Conservation (phyloP, 1,284 basidiomycete genomes). For the Golubevia sp. region DNA sequence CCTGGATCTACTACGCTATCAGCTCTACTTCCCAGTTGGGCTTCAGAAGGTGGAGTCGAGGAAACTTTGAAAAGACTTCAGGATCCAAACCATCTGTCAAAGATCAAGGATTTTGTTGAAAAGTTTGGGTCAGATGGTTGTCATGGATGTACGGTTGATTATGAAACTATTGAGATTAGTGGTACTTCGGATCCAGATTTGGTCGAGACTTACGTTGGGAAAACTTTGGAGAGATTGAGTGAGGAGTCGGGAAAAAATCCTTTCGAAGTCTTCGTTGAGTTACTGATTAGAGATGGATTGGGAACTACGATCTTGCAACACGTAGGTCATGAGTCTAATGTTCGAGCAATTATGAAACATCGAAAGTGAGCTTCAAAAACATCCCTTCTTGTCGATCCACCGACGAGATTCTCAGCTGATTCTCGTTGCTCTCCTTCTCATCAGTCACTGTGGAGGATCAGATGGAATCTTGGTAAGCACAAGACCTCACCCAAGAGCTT, state of each 20-base stretch:
- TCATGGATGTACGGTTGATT: conserved; percentile 61
- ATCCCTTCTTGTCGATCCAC: background rate
- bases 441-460: conserved; percentile 2
- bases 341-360: conserved; percentile 57
- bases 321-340: conserved; percentile 62
- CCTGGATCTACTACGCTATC: conserved; percentile 61
- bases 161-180: conserved; percentile 54
- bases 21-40: conserved; percentile 58
- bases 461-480: conserved; percentile 2
- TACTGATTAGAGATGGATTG: conserved; percentile 54
- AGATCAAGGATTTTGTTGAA: conserved; percentile 56
- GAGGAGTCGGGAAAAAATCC: conserved; percentile 9
- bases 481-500: conserved; percentile 18
- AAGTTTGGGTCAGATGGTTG: conserved; percentile 61
- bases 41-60: conserved; percentile 49
- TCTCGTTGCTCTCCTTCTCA: background rate
- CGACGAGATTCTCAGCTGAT: too few relatives aligned
- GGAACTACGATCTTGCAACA: conserved; percentile 60
- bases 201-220: conserved; percentile 25
- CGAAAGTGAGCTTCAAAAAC: conserved; percentile 22
- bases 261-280: conserved; percentile 52
- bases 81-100: conserved; percentile 35
- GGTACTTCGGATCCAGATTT: conserved; percentile 26
- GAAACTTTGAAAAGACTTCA: conserved; percentile 49
- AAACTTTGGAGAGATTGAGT: conserved; percentile 34